Base-by-base conservation (phyloP, 345 rosid genomes). In the Hypericum androsaemum region DNA sequence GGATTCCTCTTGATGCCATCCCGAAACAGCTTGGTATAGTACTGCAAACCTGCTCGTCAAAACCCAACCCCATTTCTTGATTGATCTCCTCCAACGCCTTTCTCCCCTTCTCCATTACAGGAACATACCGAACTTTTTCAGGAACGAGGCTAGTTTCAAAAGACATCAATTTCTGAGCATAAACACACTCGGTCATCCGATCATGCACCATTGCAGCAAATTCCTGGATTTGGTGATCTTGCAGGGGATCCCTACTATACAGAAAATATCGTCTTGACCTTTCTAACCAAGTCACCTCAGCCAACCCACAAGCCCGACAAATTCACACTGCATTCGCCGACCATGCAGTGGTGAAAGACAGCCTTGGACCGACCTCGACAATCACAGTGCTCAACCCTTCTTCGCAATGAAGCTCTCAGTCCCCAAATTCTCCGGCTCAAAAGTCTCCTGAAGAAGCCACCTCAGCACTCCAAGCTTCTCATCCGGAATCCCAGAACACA, bases 331-430 rank as follows among this genome's bases (percentile, higher is more conserved):
- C 96, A 71, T 90, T 90, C 5, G 89, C 58, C 16, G 98, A 90
- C 98, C 96, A 90, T 1, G 96, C 96, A 16, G 98, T 87, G 5
- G 96, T 82, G 56, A 90, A 90, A 8, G 98, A 90, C 61, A 90
- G 49, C 59, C 96, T 70, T 0, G 98, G 96, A 51, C 96, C 96
- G 58, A 84, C 96, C 76, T 90, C 98, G 52, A 82, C 65, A 14
- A 84, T 78, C 41, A 69, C 75, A 35, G 72, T 58, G 63, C 60
- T 59, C 48, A 87, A 65, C 39, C 86, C 86, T 60, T 77, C 84
- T 60, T 84, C 68, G 72, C 89, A 0, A 90, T 89, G 73, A 87
- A 87, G 71, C 95, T 84, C 52, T 74, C 69, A 0, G 66, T 50
- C 36, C 76, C 96, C 74, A 87, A 61, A 68, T 84, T 90, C 61